Base-by-base conservation (phyloP, 2,329 filamentous ascomycete species). In the Calonectria pauciramosa region DNA sequence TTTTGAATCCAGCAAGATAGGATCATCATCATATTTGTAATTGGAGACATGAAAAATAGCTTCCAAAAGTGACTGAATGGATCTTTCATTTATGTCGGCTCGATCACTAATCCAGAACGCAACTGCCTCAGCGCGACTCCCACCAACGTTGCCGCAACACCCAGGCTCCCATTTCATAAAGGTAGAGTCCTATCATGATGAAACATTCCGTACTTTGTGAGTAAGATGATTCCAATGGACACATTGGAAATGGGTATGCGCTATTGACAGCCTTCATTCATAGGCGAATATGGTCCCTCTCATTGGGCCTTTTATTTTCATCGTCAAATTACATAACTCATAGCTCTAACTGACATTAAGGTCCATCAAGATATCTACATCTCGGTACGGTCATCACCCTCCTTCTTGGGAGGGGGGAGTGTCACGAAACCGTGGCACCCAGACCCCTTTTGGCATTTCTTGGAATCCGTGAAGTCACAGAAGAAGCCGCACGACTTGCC, bases 221-320 rank as follows among this genome's bases (percentile, higher is more conserved):
- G n/a, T n/a, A n/a, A n/a, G n/a, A n/a, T n/a, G n/a, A n/a, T n/a
- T n/a, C n/a, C n/a, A n/a, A n/a, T n/a, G n/a, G n/a, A n/a, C n/a
- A n/a, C n/a, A n/a, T n/a, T n/a, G 20, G 6, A 23, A 1, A 14
- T 9, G 18, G 1, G 2, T 10, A n/a, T 20, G 2, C 1, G 16
- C 32, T 8, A 20, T 56, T 11, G 2, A n/a, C 20, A 14, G 8
- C 9, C 2, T 23, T 47, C 9, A 9, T 47, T 47, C 20, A 18
- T 16, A 41, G 28, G 13, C 16, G 10, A 28, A n/a, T n/a, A 18
- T 36, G 4, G 18, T 5, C 28, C 18, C 34, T 14, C 9, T 20
- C 16, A 41, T 16, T 23, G 18, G 20, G 8, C 6, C 34, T 5
- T 60, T 16, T 8, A 41, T 63, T 41, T 63, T 2, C 0, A 28